These are phyloP conservation scores for Aspergillus transmontanensis DNA, from an alignment of 2,329 filamentous ascomycete genomes.

Conservation along the genomic window DNA sequence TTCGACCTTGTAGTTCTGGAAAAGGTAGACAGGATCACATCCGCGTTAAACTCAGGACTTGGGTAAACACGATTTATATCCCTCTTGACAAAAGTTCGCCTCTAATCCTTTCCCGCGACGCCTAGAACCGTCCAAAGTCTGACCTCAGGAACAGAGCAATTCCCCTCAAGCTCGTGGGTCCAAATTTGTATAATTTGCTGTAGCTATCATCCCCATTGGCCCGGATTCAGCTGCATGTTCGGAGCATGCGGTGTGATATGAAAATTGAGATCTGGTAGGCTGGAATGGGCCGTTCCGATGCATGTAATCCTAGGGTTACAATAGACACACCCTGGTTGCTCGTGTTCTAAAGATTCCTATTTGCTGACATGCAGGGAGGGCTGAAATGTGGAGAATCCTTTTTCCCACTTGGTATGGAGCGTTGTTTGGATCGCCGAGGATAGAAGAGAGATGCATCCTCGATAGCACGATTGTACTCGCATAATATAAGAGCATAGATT, in stretches of 20 bases:
- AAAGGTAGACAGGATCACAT: not conserved
- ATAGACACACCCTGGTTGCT: not conserved
- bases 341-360: not conserved
- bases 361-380: not conserved
- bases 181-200: not conserved
- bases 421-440: not conserved
- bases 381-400: not conserved
- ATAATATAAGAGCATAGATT: too few relatives aligned
- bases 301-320: not conserved
- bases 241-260: not conserved
- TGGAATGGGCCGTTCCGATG: not conserved
- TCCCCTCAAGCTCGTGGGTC: not conserved
- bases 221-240: not conserved
- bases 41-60: accelerated
- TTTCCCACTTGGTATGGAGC: not conserved
- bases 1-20: not conserved
- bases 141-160: not conserved
- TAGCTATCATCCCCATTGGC: not conserved
- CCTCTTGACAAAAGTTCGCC: not conserved
- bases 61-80: not conserved
- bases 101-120: not conserved
- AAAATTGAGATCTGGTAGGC: not conserved
- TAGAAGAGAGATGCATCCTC: not conserved
- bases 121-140: not conserved
- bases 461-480: not conserved